phyloP scores from a whole-genome alignment of 345 rosid genomes.

The Hirschfeldia incana region DNA sequence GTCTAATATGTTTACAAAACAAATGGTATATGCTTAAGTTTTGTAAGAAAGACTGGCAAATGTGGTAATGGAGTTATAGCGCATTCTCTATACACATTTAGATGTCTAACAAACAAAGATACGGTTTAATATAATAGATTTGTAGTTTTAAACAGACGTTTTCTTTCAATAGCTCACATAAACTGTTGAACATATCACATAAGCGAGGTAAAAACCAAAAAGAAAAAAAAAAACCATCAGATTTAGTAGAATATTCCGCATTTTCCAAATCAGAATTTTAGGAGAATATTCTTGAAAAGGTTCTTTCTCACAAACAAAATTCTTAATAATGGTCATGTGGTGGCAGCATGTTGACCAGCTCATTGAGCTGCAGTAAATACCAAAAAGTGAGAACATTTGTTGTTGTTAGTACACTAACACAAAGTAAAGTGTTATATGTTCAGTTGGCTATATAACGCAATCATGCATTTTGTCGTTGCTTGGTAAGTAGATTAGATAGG shows the following conservation, averaged over 20 bases:
- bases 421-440: neutral
- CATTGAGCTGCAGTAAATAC: conserved; percentile 9
- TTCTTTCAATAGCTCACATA: neutral
- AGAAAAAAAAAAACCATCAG: neutral
- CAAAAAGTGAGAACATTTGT: neutral
- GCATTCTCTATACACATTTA: neutral
- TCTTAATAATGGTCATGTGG: conserved; percentile 6
- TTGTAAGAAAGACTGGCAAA: neutral
- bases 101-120: conserved; percentile 6
- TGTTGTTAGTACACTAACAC: conserved; percentile 17
- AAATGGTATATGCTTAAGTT: neutral
- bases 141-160: neutral
- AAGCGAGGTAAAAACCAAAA: neutral
- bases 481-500: neutral
- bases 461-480: conserved; percentile 15
- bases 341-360: conserved; percentile 29
- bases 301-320: too few relatives aligned
- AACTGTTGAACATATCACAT: conserved; percentile 6
- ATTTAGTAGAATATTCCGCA: conserved; percentile 15
- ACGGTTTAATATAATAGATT: neutral
- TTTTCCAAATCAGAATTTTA: neutral
- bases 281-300: conserved; percentile 28
- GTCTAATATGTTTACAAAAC: neutral
- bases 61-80: neutral
- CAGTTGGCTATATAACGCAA: neutral